Evolutionary conservation across 2,329 filamentous ascomycete genomes (phyloP), one percentile per base, ranked within the genome.

Genomic region (Aspergillus intermedius): DNA sequence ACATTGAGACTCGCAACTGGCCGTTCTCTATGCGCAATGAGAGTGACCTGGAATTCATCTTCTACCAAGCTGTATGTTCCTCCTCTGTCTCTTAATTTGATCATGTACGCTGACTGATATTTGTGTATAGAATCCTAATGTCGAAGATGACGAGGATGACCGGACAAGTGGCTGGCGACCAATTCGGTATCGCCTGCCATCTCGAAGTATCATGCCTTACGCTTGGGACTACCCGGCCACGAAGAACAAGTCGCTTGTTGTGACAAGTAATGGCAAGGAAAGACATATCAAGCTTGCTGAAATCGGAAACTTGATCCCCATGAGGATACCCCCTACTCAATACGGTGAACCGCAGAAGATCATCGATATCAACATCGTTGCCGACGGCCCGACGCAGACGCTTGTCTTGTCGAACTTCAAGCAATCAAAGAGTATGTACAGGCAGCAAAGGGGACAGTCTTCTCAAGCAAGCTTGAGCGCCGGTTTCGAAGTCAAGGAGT

Each of bases 11-110:
- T 5, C 94, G 93, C 68, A 89, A 95, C 64, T 98, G 93, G 93
- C 93, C 93, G 0, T 98, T 93, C 72, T 96, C 91, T 0, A 96
- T 98, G 84, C 86, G 93, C 55, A 98, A 98, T 63, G 93, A 97
- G 72, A 97, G 91, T 62, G 91, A 97, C 61, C 87, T 86, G 21
- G 93, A 97, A 64, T 97, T 97, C 68, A 86, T 91, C 44, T 98
- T 98, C 73, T 95, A 87, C 75, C 93, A 98, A 68, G 87, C 89
- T 15, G 87, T 64, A 57, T 51, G 61, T 56, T 25, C 25, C 10
- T 1, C 4, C 9, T 4, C 9, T 21, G 30, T 28, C 15, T 21
- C 1, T 32, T 5, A 32, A 19, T 21, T 22, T 3, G 4, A 13
- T 21, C 7, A 15, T 17, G 3, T 23, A 32, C 49, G 22, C 49